phyloP scores from a whole-genome alignment of 2,329 filamentous ascomycete species.

The Onygenales sp. region DNA sequence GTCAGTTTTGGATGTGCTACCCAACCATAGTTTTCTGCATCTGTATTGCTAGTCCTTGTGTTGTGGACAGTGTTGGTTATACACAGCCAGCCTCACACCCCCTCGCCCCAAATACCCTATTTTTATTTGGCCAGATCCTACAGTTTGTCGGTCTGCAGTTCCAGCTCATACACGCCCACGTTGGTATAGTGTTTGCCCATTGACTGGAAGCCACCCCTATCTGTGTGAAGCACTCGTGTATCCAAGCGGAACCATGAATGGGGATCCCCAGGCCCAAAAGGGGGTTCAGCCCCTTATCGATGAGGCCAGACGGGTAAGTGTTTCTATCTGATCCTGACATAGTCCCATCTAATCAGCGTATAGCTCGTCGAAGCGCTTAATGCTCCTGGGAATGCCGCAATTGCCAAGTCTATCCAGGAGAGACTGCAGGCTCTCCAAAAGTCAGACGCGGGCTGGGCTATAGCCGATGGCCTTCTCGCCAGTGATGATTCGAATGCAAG shows the following conservation, averaged over 20 bases:
- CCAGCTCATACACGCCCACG: no score
- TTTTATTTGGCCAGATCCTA: no score
- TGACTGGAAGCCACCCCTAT: not conserved
- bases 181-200: not conserved
- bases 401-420: constrained; percentile 53
- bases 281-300: not conserved
- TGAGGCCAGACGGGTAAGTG: constrained; percentile 5
- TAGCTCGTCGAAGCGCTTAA: constrained; percentile 34
- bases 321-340: not conserved
- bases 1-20: no score
- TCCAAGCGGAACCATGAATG: not conserved
- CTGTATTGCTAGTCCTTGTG: no score
- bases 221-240: not conserved
- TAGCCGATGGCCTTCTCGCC: constrained; percentile 66
- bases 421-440: constrained; percentile 70
- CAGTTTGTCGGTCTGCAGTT: no score
- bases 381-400: constrained; percentile 34
- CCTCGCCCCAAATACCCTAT: no score
- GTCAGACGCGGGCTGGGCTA: constrained; percentile 72
- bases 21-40: no score
- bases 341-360: not conserved
- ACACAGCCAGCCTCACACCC: no score
- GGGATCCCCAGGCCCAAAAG: not conserved
- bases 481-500: constrained; percentile 64
- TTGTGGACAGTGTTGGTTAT: no score